Evolutionary conservation across 306 rosid species (phyloP), one percentile per base, ranked within the genome.

Genomic region (Fragaria ananassa): DNA sequence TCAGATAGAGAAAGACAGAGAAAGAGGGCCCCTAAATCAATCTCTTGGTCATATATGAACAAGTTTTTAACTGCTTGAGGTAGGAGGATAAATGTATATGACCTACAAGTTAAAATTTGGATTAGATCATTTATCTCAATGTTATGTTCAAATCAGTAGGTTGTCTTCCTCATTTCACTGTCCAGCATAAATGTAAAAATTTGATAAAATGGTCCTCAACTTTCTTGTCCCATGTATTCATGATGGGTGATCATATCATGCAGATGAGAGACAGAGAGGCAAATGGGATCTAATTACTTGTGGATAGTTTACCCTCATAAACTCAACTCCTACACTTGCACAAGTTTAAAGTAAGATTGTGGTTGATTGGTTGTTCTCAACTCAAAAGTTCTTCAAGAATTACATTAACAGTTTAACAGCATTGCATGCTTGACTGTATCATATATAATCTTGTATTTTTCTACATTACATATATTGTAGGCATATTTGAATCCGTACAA

Each of bases 201-300:
- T 61, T 23, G 73, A 58, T 49, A 63, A 62, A 57, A 68, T 81
- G 85, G 84, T 70, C 80, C 87, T 75, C 19, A 8, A 39, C 7
- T 50, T 13, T 19, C 45, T 71, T 83, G 81, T 71, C 83, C 19
- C 70, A 50, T 31, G 2, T 31, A 31, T 39, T 25, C 0, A 72
- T 31, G 61, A 71, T 70, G n/a, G 58, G 41, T 65, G 73, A 47
- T 65, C 64, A 44, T 35, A 42, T 70, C 39, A 19, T 57, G 65
- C 39, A 37, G 61, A 27, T 46, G 60, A 68, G 60, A 68, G 44
- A 27, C 68, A 68, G 61, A 68, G 61, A n/a, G 77, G 70, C 76
- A 82, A 79, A 66, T 77, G 69, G 82, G 74, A 72, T 4, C 60
- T 10, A 2, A 49, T 58, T 41, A 57, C 23, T 76, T 76, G 54